A percentile compares a stretch with the other conserved stretches of the same genome.
Evolutionary conservation across 116 monocot genomes (phyloP).

Genomic region (Iris pallida): DNA sequence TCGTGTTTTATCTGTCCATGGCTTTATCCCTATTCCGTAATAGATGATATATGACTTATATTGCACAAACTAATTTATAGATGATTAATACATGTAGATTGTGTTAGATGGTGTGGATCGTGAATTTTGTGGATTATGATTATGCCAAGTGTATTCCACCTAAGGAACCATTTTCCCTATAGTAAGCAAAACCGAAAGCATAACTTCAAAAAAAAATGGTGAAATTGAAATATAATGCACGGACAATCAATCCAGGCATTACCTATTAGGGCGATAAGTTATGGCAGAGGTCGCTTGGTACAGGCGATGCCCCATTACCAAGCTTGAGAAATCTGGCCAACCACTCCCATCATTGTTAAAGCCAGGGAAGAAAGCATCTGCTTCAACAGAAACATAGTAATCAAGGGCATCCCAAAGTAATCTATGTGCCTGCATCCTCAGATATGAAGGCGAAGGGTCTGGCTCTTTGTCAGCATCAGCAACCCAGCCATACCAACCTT

Average conservation of each 20-base stretch:
- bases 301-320: conserved; percentile 88
- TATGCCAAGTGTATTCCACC: too few species aligned
- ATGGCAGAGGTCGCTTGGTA: conserved; percentile 57
- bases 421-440: conserved; percentile 69
- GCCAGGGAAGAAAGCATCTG: conserved; percentile 94
- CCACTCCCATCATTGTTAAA: conserved; percentile 81
- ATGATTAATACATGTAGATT: too few species aligned
- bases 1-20: too few species aligned
- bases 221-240: too few species aligned
- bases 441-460: conserved; percentile 51
- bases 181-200: too few species aligned
- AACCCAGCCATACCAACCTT: conserved; percentile 98
- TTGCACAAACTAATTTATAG: too few species aligned
- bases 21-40: too few species aligned
- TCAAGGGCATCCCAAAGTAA: conserved; percentile 96
- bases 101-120: too few species aligned
- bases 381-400: conserved; percentile 88
- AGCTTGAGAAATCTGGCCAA: conserved; percentile 80
- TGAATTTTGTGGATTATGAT: too few species aligned
- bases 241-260: neutral
- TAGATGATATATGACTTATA: too few species aligned
- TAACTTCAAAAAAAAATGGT: too few species aligned
- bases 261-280: conserved; percentile 93
- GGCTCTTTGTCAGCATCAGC: conserved; percentile 74
- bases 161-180: too few species aligned